phyloP scores from a whole-genome alignment of 1,284 basidiomycete species.

The Mycosarcoma maydis region DNA sequence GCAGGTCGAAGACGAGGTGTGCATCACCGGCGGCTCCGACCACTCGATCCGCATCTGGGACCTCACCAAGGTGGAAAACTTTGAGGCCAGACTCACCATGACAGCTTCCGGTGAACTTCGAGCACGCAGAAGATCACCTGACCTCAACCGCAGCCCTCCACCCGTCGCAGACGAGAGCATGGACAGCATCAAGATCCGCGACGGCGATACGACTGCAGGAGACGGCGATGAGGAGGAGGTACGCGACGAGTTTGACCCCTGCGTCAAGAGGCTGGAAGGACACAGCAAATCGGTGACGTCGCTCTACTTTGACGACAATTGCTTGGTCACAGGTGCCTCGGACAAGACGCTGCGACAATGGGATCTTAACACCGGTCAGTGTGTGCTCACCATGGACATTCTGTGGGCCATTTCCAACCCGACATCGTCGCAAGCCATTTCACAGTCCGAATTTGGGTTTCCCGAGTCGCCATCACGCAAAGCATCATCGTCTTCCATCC shows the following conservation, averaged over 20 bases:
- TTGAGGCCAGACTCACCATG: conserved; percentile 52
- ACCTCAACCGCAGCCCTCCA: conserved; percentile 12
- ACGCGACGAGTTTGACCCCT: conserved; percentile 70
- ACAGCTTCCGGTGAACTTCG: conserved; percentile 49
- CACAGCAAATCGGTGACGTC: conserved; percentile 91
- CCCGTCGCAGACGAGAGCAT: conserved; percentile 32
- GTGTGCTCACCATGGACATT: conserved; percentile 99
- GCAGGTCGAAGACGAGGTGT: conserved; percentile 91
- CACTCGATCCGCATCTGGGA: conserved; percentile 73
- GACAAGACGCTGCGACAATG: conserved; percentile 99
- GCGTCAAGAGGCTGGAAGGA: conserved; percentile 82
- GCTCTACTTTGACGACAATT: conserved; percentile 93
- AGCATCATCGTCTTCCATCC: conserved; percentile 39
- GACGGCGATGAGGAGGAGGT: conserved; percentile 69
- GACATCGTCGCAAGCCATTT: conserved; percentile 71
- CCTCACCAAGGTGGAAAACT: conserved; percentile 62
- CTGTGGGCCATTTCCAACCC: conserved; percentile 98
- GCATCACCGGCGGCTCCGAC: conserved; percentile 89
- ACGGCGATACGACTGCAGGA: conserved; percentile 23
- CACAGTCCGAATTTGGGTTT: conserved; percentile 55
- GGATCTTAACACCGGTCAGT: conserved; percentile 96
- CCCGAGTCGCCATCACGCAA: conserved; percentile 69
- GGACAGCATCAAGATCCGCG: conserved; percentile 40
- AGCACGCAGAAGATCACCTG: conserved; percentile 23
- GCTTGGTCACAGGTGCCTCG: conserved; percentile 92